Base-by-base conservation (phyloP, 306 rosid species). In the Vigna reflexopilosa region DNA sequence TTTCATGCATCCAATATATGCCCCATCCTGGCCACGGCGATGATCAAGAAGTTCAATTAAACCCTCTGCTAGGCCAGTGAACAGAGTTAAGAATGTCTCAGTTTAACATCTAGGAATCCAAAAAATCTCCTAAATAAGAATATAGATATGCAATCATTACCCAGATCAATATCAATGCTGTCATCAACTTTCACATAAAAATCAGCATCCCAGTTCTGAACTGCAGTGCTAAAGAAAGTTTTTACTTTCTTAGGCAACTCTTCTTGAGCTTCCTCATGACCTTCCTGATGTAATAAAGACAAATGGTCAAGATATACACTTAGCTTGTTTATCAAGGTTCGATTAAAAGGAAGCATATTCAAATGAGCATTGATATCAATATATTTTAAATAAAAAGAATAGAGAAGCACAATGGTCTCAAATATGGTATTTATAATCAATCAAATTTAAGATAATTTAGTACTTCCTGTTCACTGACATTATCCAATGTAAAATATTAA, bases 231-330 rank as follows among this genome's bases (percentile, higher is more conserved):
- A 83, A 93, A 90, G 88, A 93, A 96, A 84, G 89, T 85, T 85
- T 96, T 93, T 14, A 87, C 96, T 80, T 96, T 96, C 70, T 96
- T 93, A 50, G 98, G 91, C 68, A 93, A 84, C 85, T 93, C 98
- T 76, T 96, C 99, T 75, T 93, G 93, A 83, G 99, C 99, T 85
- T 96, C 99, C 85, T 96, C 99, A n/a, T 96, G 99, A 73, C 88
- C 93, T 84, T 93, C 99, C 99, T 96, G 80, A 77, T 79, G 85
- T 11, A 62, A 72, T 49, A 72, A 48, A 40, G 84, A 77, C 45
- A 89, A 75, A 55, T 8, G 59, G 62, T 78, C 76, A 82, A 82
- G 64, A 76, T 75, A 62, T 49, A 69, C 45, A 45, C 22, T 11
- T 74, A 45, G 80, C 57, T 44, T 45, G 59, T 68, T 74, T 63